Conservation (phyloP, 345 rosid species). For the Eucalyptus polyanthemos region DNA sequence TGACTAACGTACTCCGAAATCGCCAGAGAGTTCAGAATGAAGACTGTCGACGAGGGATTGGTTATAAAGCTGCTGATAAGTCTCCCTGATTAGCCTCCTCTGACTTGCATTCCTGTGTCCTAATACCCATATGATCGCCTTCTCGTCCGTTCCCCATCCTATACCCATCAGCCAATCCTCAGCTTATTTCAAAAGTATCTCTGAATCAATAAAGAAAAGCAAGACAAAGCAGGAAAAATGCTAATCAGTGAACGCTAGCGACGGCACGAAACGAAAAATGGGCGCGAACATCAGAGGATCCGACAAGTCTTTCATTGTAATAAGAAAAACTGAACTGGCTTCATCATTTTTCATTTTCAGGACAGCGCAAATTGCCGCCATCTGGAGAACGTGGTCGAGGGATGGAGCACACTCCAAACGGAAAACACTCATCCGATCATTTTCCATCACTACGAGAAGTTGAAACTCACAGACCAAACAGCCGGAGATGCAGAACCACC, state of each 20-base stretch:
- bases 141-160: constrained; percentile 85
- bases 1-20: constrained; percentile 39
- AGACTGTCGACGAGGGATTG: constrained; percentile 52
- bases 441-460: not conserved
- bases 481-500: not conserved
- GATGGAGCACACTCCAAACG: not conserved
- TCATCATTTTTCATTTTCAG: not conserved
- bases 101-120: constrained; percentile 73
- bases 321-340: not conserved
- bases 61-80: constrained; percentile 45
- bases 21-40: constrained; percentile 63
- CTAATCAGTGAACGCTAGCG: not conserved
- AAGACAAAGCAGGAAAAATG: not conserved
- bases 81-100: constrained; percentile 53
- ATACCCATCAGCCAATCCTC: not conserved
- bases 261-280: not conserved
- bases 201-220: not conserved
- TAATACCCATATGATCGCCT: constrained; percentile 35
- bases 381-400: not conserved
- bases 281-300: not conserved
- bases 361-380: not conserved
- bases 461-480: not conserved
- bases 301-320: not conserved
- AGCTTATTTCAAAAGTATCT: not conserved
- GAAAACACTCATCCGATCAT: not conserved